These are phyloP conservation scores for Chenopodium berlandieri DNA, from an alignment of 148 eudicot species.

Conservation along the genomic window DNA sequence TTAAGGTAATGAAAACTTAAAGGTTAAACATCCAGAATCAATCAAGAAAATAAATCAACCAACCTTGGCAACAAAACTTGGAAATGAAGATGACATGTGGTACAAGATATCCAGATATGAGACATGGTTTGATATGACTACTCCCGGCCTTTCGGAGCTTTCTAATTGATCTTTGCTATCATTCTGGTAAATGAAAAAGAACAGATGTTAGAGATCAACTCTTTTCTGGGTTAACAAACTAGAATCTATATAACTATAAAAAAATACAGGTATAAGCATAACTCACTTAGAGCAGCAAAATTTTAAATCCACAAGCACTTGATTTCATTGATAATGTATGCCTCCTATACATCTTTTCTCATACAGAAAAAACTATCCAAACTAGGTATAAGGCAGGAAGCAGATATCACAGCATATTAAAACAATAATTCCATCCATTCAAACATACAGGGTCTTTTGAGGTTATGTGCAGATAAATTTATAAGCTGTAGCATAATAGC, in stretches of 20 bases:
- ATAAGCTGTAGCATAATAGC: neutral
- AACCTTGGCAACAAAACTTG: slow-evolving; percentile 99
- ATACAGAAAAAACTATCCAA: neutral
- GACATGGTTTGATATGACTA: slow-evolving; percentile 82
- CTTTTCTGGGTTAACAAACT: neutral
- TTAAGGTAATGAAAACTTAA: slow-evolving; percentile 9
- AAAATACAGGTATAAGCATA: neutral
- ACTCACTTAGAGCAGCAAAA: no score
- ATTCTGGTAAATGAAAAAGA: slow-evolving; percentile 36
- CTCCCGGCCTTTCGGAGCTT: slow-evolving; percentile 68
- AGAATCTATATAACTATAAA: neutral
- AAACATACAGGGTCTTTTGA: neutral
- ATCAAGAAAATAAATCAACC: slow-evolving; percentile 18
- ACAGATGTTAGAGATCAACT: neutral
- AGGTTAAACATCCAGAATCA: neutral
- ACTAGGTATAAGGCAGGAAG: neutral
- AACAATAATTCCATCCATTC: neutral
- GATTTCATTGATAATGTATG: neutral
- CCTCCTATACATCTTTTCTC: neutral
- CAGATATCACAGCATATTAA: neutral
- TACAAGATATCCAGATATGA: slow-evolving; percentile 90
- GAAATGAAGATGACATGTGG: slow-evolving; percentile 88
- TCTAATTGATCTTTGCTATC: slow-evolving; percentile 42
- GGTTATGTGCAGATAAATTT: neutral
- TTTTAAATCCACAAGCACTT: neutral